Conservation (phyloP, 2,329 filamentous ascomycete genomes). For the Neonectria magnoliae region DNA sequence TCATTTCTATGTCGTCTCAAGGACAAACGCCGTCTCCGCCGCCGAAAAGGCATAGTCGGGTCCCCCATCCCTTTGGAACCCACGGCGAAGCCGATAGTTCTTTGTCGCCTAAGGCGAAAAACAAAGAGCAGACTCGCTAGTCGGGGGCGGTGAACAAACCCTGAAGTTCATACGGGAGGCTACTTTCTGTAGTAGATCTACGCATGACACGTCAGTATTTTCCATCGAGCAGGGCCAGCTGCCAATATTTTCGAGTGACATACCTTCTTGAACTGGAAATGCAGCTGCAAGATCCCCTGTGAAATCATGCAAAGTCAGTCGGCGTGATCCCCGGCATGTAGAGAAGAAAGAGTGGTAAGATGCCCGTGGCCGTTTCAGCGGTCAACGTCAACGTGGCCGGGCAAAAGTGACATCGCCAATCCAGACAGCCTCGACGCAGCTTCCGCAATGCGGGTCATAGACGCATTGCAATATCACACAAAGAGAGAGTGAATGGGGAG, state of each 20-base stretch:
- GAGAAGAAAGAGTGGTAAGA: slow-evolving; percentile 7
- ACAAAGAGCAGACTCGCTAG: background rate
- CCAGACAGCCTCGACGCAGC: slow-evolving; percentile 18
- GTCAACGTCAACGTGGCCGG: slow-evolving; percentile 23
- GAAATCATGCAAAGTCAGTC: slow-evolving; percentile 36
- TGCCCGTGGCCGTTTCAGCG: slow-evolving; percentile 14
- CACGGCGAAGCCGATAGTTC: background rate
- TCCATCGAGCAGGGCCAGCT: slow-evolving; percentile 13
- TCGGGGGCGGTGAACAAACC: slow-evolving; percentile 16
- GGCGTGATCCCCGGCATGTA: slow-evolving; percentile 18
- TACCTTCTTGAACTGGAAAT: slow-evolving; percentile 99
- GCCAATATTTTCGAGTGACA: slow-evolving; percentile 33
- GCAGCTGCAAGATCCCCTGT: slow-evolving; percentile 92
- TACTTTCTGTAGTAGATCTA: slow-evolving; percentile 68
- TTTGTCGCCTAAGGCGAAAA: background rate
- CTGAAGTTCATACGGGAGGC: slow-evolving; percentile 23
- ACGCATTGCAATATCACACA: slow-evolving; percentile 25
- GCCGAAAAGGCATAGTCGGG: background rate
- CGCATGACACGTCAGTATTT: slow-evolving; percentile 38
- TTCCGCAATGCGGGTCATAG: slow-evolving; percentile 18
- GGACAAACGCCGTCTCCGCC: slow-evolving; percentile 18
- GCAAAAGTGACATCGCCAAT: slow-evolving; percentile 20
- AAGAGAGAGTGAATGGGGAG: slow-evolving; percentile 22
- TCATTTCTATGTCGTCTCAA: slow-evolving; percentile 18
- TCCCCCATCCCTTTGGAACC: slow-evolving; percentile 13